Percentiles rank a stretch among this genome's conserved stretches.
Conservation (phyloP, 495 filamentous ascomycete species). For the Neurospora sp. region DNA sequence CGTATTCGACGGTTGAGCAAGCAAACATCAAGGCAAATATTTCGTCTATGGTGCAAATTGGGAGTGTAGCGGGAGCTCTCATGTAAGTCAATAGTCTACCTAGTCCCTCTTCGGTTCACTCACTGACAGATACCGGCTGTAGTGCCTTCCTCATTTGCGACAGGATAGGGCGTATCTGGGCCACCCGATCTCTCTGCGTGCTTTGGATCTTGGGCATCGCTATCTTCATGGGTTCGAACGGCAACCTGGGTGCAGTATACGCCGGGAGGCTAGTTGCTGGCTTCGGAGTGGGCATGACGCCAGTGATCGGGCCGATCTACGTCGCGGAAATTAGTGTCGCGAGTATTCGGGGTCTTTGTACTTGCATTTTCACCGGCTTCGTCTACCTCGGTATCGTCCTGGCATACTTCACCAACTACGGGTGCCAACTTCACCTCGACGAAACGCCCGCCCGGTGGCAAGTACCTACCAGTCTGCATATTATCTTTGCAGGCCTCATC, state of each 20-base stretch:
- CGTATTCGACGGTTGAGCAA: slow-evolving; percentile 40
- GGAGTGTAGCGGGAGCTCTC: slow-evolving; percentile 53
- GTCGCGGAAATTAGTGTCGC: slow-evolving; percentile 40
- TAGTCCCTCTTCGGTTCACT: neutral
- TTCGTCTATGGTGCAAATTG: slow-evolving; percentile 63
- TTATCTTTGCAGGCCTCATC: slow-evolving; percentile 63
- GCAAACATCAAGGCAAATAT: slow-evolving; percentile 60
- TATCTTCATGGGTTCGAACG: slow-evolving; percentile 55
- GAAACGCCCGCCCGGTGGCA: slow-evolving; percentile 49
- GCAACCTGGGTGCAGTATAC: slow-evolving; percentile 52
- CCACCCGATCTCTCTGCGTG: slow-evolving; percentile 54
- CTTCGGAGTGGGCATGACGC: slow-evolving; percentile 56
- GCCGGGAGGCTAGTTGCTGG: slow-evolving; percentile 59
- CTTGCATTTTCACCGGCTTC: slow-evolving; percentile 55
- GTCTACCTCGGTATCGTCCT: slow-evolving; percentile 55
- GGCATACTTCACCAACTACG: slow-evolving; percentile 48
- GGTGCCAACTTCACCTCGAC: slow-evolving; percentile 48
- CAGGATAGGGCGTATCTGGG: slow-evolving; percentile 58
- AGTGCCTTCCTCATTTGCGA: slow-evolving; percentile 57
- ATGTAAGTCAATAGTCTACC: slow-evolving; percentile 32
- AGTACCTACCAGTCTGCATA: slow-evolving; percentile 58
- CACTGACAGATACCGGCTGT: neutral
- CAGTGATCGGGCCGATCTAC: slow-evolving; percentile 53
- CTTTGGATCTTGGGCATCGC: slow-evolving; percentile 59
- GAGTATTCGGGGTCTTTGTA: no score